These are phyloP conservation scores for Paecilomyces sp. DNA, from an alignment of 2,329 filamentous ascomycete species.

Conservation along the genomic window DNA sequence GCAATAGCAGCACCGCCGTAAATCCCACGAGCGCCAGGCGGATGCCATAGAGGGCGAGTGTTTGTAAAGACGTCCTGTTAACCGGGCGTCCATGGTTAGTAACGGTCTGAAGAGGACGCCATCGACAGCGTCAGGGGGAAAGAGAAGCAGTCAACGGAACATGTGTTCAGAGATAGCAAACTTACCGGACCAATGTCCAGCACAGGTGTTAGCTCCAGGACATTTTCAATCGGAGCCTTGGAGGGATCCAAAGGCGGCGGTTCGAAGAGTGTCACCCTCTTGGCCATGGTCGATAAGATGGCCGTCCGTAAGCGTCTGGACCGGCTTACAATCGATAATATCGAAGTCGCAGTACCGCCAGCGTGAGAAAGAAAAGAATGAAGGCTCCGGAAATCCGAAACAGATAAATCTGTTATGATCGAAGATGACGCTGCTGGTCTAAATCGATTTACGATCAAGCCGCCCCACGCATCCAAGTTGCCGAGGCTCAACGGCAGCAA, in stretches of 20 bases:
- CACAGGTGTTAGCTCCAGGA: constrained; percentile 76
- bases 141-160: background rate
- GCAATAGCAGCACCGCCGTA: constrained; percentile 92
- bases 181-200: constrained; percentile 53
- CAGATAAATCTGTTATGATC: background rate
- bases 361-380: background rate
- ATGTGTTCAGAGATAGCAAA: background rate
- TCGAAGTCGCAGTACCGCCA: background rate
- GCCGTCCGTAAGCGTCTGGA: background rate
- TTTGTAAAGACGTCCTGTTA: constrained; percentile 86
- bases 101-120: background rate
- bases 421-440: background rate
- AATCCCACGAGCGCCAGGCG: constrained; percentile 83
- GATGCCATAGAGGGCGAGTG: constrained; percentile 84
- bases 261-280: constrained; percentile 58
- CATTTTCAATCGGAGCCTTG: constrained; percentile 80
- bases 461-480: background rate
- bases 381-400: background rate
- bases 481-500: background rate
- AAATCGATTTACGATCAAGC: background rate
- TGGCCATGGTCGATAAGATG: constrained; percentile 16
- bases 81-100: background rate
- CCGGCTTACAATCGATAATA: background rate
- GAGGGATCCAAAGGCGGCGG: constrained; percentile 65
- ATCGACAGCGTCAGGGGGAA: background rate